Conservation (phyloP, 2,329 filamentous ascomycete genomes). For the Graphilbum ipis-grandicollis region DNA sequence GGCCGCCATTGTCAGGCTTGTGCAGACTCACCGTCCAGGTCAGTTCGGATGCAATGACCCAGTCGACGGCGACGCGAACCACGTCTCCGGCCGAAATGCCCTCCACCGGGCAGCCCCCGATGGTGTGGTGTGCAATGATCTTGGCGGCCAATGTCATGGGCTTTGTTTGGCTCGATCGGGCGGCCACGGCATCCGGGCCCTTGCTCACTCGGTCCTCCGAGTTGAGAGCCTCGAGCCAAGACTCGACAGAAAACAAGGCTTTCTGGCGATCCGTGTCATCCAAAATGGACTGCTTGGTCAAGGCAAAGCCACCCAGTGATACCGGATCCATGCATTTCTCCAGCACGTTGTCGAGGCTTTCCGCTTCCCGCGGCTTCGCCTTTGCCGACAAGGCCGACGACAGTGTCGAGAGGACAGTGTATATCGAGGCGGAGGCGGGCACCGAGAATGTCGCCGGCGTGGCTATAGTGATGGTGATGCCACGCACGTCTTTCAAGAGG, state of each 20-base stretch:
- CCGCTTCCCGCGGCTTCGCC: not conserved
- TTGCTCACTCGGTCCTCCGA: not conserved
- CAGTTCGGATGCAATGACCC: slow-evolving; percentile 26
- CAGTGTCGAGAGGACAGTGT: not conserved
- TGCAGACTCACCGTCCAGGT: slow-evolving; percentile 20
- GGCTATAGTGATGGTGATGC: not conserved
- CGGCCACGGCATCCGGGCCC: not conserved
- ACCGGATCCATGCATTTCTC: not conserved
- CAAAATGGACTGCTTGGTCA: not conserved
- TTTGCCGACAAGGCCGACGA: not conserved
- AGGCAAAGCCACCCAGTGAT: not conserved
- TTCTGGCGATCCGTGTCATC: not conserved
- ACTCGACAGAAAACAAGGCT: not conserved
- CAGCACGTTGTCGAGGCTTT: not conserved
- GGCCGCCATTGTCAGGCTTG: no score
- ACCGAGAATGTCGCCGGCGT: not conserved
- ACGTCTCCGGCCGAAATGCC: slow-evolving; percentile 20
- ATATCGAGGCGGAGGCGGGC: not conserved
- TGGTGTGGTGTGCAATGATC: slow-evolving; percentile 23
- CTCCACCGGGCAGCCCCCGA: slow-evolving; percentile 13
- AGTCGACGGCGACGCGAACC: slow-evolving; percentile 25
- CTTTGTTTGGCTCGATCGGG: slow-evolving; percentile 13
- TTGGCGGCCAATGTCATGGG: slow-evolving; percentile 26
- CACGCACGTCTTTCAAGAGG: not conserved
- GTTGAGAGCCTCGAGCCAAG: not conserved